These are phyloP conservation scores for Hypoxylon sp. DNA, from an alignment of 2,329 filamentous ascomycete genomes.

Conservation along the genomic window DNA sequence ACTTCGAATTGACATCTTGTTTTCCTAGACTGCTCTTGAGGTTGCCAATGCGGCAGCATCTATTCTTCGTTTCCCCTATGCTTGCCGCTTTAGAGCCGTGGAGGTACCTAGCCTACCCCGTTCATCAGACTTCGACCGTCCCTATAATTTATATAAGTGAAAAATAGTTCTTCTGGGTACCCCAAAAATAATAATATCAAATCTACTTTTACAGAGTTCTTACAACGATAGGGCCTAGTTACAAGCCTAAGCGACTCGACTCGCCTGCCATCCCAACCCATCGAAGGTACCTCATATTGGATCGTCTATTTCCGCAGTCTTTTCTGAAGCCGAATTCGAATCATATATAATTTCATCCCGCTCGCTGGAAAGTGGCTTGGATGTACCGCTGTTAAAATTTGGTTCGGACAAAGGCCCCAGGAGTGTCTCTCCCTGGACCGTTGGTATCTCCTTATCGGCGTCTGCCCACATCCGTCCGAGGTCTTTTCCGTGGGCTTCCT, in stretches of 20 bases:
- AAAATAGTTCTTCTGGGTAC: neutral
- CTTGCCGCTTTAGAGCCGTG: no score
- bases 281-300: neutral
- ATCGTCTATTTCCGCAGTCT: neutral
- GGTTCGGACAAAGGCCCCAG: neutral
- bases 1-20: neutral
- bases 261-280: neutral
- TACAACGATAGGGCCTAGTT: neutral
- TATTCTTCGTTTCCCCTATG: neutral
- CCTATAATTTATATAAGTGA: no score
- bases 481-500: neutral
- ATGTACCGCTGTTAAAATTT: neutral
- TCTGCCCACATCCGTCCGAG: neutral
- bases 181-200: no score
- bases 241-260: neutral
- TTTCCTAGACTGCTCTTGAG: neutral
- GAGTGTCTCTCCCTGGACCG: neutral
- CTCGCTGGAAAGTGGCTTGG: neutral
- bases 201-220: no score
- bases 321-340: neutral
- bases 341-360: neutral
- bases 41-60: neutral
- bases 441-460: neutral
- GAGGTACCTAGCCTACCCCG: no score
- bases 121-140: no score